These are phyloP conservation scores for Monilinia laxa DNA, from an alignment of 2,329 filamentous ascomycete species.

Conservation along the genomic window DNA sequence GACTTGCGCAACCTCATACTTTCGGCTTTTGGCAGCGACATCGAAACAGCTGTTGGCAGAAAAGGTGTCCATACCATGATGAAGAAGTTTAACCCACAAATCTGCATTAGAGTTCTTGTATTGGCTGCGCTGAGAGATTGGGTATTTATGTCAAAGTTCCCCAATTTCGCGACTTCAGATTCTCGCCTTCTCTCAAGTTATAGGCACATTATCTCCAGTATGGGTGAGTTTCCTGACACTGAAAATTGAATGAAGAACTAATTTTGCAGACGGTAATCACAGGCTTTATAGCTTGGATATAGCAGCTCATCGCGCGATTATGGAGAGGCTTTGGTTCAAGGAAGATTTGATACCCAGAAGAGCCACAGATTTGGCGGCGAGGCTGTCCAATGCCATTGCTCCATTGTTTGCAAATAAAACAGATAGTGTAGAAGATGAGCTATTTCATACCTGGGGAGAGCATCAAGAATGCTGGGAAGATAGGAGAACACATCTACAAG, in stretches of 20 bases:
- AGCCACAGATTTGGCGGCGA: slow-evolving; percentile 11
- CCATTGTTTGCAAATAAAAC: slow-evolving; percentile 20
- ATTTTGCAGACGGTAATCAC: slow-evolving; percentile 19
- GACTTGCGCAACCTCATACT: slow-evolving; percentile 16
- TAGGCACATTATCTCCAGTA: slow-evolving; percentile 15
- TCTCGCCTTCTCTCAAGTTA: slow-evolving; percentile 22
- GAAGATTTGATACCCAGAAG: slow-evolving; percentile 17
- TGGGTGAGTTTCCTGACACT: slow-evolving; percentile 15
- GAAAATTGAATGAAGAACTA: background rate
- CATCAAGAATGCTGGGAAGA: slow-evolving; percentile 15
- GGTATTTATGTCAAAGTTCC: slow-evolving; percentile 27
- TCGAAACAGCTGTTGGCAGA: background rate
- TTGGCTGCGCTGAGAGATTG: slow-evolving; percentile 24
- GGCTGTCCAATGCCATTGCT: slow-evolving; percentile 21
- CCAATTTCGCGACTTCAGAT: slow-evolving; percentile 15
- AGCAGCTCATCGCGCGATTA: slow-evolving; percentile 23
- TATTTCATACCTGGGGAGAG: slow-evolving; percentile 25
- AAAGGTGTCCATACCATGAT: background rate
- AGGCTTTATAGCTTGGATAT: slow-evolving; percentile 24
- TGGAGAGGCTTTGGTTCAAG: slow-evolving; percentile 14
- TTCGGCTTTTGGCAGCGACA: slow-evolving; percentile 4
- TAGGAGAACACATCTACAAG: slow-evolving; percentile 23
- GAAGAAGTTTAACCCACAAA: slow-evolving; percentile 1
- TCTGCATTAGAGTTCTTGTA: slow-evolving; percentile 17
- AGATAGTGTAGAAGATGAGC: background rate